Conservation (phyloP, 2,329 filamentous ascomycete genomes). For the Pyrenophora teres region DNA sequence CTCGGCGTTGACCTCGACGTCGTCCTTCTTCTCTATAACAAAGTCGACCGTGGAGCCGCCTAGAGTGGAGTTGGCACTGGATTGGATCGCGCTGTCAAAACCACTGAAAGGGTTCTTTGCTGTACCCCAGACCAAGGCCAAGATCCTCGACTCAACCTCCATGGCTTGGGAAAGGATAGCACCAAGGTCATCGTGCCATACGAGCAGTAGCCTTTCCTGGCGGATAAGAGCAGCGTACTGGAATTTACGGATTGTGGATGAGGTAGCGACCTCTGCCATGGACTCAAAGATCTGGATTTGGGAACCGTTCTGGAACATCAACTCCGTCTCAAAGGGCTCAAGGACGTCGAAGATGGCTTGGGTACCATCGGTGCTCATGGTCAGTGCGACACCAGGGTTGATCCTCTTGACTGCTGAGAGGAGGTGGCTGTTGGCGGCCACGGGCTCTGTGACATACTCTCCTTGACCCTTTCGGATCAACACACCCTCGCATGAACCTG, state of each 20-base stretch:
- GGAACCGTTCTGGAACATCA: slow-evolving; percentile 48
- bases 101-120: slow-evolving; percentile 52
- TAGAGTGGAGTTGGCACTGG: slow-evolving; percentile 29
- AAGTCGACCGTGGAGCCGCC: slow-evolving; percentile 31
- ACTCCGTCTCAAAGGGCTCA: slow-evolving; percentile 49
- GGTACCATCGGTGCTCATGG: slow-evolving; percentile 56
- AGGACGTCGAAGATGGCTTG: slow-evolving; percentile 53
- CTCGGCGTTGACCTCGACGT: slow-evolving; percentile 18
- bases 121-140: slow-evolving; percentile 67
- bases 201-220: slow-evolving; percentile 70
- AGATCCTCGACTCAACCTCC: slow-evolving; percentile 73
- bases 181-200: slow-evolving; percentile 79
- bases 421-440: slow-evolving; percentile 46
- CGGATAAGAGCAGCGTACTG: slow-evolving; percentile 81
- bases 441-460: slow-evolving; percentile 65
- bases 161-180: slow-evolving; percentile 71
- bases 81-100: slow-evolving; percentile 42
- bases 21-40: slow-evolving; percentile 13
- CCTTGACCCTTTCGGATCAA: slow-evolving; percentile 70
- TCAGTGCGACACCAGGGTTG: slow-evolving; percentile 55
- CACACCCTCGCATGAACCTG: slow-evolving; percentile 61
- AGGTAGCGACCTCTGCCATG: slow-evolving; percentile 49
- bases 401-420: slow-evolving; percentile 52
- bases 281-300: slow-evolving; percentile 56
- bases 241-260: slow-evolving; percentile 69